These are phyloP conservation scores for Austroboletus novae-zelandiae DNA, from an alignment of 1,284 basidiomycete species.

Conservation along the genomic window DNA sequence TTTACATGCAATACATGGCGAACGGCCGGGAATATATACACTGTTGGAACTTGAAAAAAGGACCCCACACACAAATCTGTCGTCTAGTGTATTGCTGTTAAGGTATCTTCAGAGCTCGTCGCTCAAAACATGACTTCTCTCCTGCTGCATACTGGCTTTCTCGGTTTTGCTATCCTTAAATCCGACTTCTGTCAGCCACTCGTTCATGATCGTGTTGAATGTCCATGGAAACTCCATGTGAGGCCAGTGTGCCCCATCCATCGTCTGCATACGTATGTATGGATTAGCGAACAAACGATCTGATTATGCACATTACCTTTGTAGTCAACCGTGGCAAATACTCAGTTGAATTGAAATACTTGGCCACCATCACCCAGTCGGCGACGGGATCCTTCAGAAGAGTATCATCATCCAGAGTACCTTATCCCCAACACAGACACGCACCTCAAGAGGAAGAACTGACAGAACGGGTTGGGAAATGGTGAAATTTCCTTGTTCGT, in stretches of 20 bases:
- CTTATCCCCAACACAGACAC: conserved; percentile 10
- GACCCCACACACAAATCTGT: too few species aligned
- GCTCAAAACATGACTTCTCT: not conserved
- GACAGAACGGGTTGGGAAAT: conserved; percentile 56
- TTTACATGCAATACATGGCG: too few species aligned
- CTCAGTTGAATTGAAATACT: conserved; percentile 40
- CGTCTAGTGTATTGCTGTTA: too few species aligned
- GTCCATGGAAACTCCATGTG: conserved; percentile 54
- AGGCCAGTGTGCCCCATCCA: conserved; percentile 57
- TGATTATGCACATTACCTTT: conserved; percentile 37
- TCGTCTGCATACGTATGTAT: conserved; percentile 31
- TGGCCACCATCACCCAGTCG: conserved; percentile 49
- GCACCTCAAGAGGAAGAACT: conserved; percentile 52
- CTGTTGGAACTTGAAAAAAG: too few species aligned
- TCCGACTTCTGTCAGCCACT: conserved; percentile 36
- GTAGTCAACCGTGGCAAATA: conserved; percentile 53
- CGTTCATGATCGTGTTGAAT: conserved; percentile 45
- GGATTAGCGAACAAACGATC: not conserved
- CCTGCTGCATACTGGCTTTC: not conserved
- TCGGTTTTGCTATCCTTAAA: not conserved
- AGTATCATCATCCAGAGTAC: not conserved
- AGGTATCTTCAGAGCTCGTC: conserved; percentile 15
- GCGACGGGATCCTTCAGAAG: conserved; percentile 58
- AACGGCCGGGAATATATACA: too few species aligned
- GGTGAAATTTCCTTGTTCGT: conserved; percentile 56